Evolutionary conservation across 441 rosid genomes (phyloP), one percentile per base, ranked within the genome.

Genomic region (Flueggea neowawraea): DNA sequence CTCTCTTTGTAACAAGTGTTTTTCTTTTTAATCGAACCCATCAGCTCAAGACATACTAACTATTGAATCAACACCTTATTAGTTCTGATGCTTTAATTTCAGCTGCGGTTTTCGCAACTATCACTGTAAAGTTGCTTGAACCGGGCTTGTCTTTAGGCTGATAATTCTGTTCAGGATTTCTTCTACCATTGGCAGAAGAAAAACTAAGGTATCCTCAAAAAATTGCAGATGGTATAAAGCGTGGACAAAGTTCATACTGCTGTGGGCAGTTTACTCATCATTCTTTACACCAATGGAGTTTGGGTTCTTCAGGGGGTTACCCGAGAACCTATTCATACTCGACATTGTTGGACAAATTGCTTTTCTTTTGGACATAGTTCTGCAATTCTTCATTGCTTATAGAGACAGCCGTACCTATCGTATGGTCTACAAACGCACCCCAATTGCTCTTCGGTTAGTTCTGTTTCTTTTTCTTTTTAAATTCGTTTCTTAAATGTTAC

Each of bases 281-380:
- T 84, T 86, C 80, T 91, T 95, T 73, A 95, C 99, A 43, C 99
- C 99, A 2, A 47, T 95, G 82, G 98, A 95, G 86, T 95, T 95
- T 31, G 99, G 93, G 2, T 95, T 95, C 87, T 95, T 88, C 81
- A 76, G 95, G 22, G 99, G 99, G 54, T 73, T 95, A 14, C 97
- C 93, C 7, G 75, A 83, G 66, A 81, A 82, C 63, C 91, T 95
- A 61, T 82, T 79, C 59, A 54, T 91, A 51, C 78, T 91, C 31
- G 99, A 95, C 81, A 83, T 91, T 31, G 83, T 66, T 33, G 98
- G 99, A 54, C 98, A 95, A 68, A 4, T 88, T 6, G 97, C 97
- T 53, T 91, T 95, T 80, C 80, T 95, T 36, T 2, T 91, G 2
- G 99, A 91, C 73, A 95, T 95, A 51, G 33, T 77, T 71, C 53